These are phyloP conservation scores for Artemisia argyi DNA, from an alignment of 129 eudicot species.

Conservation along the genomic window DNA sequence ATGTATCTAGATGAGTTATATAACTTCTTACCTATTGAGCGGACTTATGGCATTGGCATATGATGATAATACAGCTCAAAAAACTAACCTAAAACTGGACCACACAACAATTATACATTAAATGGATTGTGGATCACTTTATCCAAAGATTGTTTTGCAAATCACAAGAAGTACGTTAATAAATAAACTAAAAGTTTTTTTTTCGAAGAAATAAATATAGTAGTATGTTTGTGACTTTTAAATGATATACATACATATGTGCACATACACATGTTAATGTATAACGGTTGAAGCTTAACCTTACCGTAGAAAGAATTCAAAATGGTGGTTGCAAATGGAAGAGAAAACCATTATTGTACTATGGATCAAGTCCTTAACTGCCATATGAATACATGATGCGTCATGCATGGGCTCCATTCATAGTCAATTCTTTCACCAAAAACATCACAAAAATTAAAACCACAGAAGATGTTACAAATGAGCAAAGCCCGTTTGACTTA, in stretches of 20 bases:
- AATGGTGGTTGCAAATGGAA: constrained; percentile 19
- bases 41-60: too few relatives aligned
- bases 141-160: too few relatives aligned
- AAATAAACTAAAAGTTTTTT: too few relatives aligned
- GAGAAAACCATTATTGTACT: constrained; percentile 27
- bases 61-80: too few relatives aligned
- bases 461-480: neutral
- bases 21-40: too few relatives aligned
- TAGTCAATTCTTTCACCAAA: constrained; percentile 26
- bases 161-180: too few relatives aligned
- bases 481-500: neutral
- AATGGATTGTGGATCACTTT: too few relatives aligned
- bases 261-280: neutral
- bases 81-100: too few relatives aligned
- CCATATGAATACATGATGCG: neutral
- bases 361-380: constrained; percentile 28
- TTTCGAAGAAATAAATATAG: too few relatives aligned
- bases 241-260: neutral
- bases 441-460: constrained; percentile 2
- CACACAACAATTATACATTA: too few relatives aligned
- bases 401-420: constrained; percentile 36
- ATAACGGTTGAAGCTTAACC: constrained; percentile 7
- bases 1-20: too few relatives aligned
- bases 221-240: neutral
- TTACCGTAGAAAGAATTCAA: constrained; percentile 27